A percentile compares a stretch with the other conserved stretches of the same genome.
Conservation (phyloP, 1,284 basidiomycete genomes). For the Apiotrichum mycotoxinovorans region DNA sequence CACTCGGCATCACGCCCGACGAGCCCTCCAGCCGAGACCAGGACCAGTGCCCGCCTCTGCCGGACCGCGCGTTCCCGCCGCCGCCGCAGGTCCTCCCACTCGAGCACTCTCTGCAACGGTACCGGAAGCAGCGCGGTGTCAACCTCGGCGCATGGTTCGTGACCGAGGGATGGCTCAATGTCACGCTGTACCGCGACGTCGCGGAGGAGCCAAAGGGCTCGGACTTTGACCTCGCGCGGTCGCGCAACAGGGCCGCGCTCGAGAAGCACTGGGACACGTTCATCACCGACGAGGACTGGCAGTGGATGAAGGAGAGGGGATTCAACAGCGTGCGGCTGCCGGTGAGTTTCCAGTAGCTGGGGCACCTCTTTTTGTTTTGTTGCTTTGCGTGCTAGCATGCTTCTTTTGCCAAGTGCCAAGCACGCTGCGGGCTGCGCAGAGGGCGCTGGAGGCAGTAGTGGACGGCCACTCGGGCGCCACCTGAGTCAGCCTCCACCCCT, state of each 20-base stretch:
- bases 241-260: conserved; percentile 57
- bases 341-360: conserved; percentile 57
- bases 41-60: too few species aligned
- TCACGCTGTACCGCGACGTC: conserved; percentile 53
- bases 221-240: conserved; percentile 68
- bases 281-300: conserved; percentile 67
- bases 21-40: too few species aligned
- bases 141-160: conserved; percentile 75
- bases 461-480: too few species aligned
- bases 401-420: neutral
- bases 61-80: conserved; percentile 10
- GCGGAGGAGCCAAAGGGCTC: conserved; percentile 45
- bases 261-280: conserved; percentile 79
- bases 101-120: conserved; percentile 54
- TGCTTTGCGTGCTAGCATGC: too few species aligned
- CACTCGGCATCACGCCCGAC: too few species aligned
- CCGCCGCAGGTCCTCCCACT: conserved; percentile 17
- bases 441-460: too few species aligned
- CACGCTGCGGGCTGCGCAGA: neutral
- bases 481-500: too few species aligned
- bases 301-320: conserved; percentile 68
- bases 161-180: conserved; percentile 67
- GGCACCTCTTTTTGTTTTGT: too few species aligned
- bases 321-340: conserved; percentile 81
- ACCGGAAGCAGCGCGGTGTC: conserved; percentile 73